Evolutionary conservation across 345 rosid genomes (phyloP), one percentile per base, ranked within the genome.

Genomic region (Citrus glauca): DNA sequence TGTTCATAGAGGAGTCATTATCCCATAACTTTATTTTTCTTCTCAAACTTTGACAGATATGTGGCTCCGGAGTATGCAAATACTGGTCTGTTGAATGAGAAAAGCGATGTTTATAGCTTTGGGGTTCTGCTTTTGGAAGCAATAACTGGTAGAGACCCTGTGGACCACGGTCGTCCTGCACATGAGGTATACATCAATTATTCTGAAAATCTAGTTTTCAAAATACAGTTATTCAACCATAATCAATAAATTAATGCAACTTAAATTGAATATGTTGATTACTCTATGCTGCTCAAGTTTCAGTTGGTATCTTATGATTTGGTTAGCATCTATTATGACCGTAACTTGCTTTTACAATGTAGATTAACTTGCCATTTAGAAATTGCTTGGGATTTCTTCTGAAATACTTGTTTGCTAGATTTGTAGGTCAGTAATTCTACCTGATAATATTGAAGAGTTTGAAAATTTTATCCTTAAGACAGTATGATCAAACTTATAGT

Each of bases 21-120:
- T 5, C 37, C 5, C 37, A 35, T 35, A 70, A 70, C 25, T 30
- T 53, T 22, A 48, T 60, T 32, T 68, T 60, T 9, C 59, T 73
- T 53, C 69, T 27, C 25, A 20, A 77, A 56, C 66, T 71, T 35
- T 77, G 64, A 38, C 91, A 97, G 98, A 28, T 97, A 97, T 48
- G 99, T 97, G 68, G 99, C 99, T 79, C 99, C 99, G 25, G 99
- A 97, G 84, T 97, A 97, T 80, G 99, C 99, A 71, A 94, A 96
- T 77, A 90, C 97, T 7, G 99, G 99, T 64, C 98, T 97, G 77
- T 78, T 97, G 85, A 97, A 97, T 78, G 99, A 97, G 86, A 97
- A 97, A 82, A 97, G 99, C 30, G 99, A 97, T 84, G 99, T 97
- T 69, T 97, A 94, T 83, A 97, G 99, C 87, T 94, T 90, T 22